Evolutionary conservation across 2,329 filamentous ascomycete species (phyloP).

Genomic region (Scortechinia acanthostroma): DNA sequence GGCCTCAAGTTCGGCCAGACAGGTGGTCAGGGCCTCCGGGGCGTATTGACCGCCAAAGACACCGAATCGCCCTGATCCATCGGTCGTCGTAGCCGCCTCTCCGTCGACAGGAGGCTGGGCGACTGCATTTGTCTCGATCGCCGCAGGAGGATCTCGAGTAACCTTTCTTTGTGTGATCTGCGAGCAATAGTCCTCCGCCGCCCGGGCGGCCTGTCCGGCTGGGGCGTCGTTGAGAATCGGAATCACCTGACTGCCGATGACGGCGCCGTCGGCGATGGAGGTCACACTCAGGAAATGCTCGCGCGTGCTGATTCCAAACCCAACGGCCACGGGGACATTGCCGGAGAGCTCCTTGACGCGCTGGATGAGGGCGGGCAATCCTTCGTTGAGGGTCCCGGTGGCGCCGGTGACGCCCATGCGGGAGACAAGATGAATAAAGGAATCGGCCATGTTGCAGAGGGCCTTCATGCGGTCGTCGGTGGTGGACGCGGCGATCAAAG

Average conservation of each 20-base stretch:
- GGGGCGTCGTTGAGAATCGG: conserved; percentile 67
- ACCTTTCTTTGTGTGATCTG: too few species aligned
- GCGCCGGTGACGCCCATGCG: conserved; percentile 95
- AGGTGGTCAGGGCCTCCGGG: conserved; percentile 96
- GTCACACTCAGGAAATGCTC: conserved; percentile 88
- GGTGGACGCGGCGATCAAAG: conserved; percentile 89
- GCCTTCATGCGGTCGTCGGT: conserved; percentile 90
- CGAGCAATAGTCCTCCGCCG: conserved; percentile 80
- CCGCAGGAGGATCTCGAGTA: conserved; percentile 26
- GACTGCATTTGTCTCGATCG: conserved; percentile 57
- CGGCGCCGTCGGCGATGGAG: conserved; percentile 81
- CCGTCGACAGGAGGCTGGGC: conserved; percentile 48
- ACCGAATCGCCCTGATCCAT: conserved; percentile 75
- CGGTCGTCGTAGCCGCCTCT: conserved; percentile 36
- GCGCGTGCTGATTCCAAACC: conserved; percentile 90
- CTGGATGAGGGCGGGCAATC: conserved; percentile 73
- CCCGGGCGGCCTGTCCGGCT: conserved; percentile 58
- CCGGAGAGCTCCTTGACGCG: conserved; percentile 89
- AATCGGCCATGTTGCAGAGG: conserved; percentile 92
- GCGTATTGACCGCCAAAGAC: conserved; percentile 97
- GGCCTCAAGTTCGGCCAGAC: conserved; percentile 78
- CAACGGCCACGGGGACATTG: conserved; percentile 82
- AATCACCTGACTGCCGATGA: conserved; percentile 93
- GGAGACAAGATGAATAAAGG: conserved; percentile 97
- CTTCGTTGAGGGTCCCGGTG: conserved; percentile 72